Conservation (phyloP, 768 basidiomycete genomes). For the Phaffia tasmanica region DNA sequence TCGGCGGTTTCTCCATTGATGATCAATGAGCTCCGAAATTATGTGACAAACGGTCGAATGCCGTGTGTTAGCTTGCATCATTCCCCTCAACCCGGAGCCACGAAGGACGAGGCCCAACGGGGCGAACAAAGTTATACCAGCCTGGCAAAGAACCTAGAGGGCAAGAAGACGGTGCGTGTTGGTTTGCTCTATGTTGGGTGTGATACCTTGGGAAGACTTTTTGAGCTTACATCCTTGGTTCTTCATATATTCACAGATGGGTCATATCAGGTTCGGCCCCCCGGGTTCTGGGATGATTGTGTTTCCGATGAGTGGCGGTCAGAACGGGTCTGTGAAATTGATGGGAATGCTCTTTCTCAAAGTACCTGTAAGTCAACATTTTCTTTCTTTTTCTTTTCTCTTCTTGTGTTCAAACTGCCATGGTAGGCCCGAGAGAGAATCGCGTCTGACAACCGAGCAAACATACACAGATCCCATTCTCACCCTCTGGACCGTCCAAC, state of each 20-base stretch:
- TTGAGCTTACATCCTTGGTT: no score
- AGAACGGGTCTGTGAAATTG: background rate
- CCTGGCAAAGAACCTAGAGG: slow-evolving; percentile 8
- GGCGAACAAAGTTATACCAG: slow-evolving; percentile 9
- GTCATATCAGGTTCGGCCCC: slow-evolving; percentile 8
- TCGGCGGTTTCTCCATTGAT: slow-evolving; percentile 7
- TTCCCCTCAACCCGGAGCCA: slow-evolving; percentile 1
- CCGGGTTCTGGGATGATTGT: slow-evolving; percentile 12
- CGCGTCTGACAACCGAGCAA: background rate
- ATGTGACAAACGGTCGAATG: slow-evolving; percentile 10
- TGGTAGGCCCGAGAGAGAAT: no score
- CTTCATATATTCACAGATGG: background rate
- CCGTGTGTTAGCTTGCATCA: slow-evolving; percentile 3
- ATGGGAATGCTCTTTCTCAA: slow-evolving; percentile 16
- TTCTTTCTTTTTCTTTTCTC: background rate
- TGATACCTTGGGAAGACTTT: no score
- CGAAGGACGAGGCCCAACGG: background rate
- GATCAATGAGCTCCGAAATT: slow-evolving; percentile 5
- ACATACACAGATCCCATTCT: slow-evolving; percentile 4
- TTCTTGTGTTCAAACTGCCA: no score
- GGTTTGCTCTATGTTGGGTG: no score
- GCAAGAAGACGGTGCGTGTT: slow-evolving; percentile 8
- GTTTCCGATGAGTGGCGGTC: slow-evolving; percentile 2
- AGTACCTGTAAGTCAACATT: background rate
- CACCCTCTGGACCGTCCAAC: background rate